Base-by-base conservation (phyloP, 1,139 yeast species). In the Candida mesenterica region DNA sequence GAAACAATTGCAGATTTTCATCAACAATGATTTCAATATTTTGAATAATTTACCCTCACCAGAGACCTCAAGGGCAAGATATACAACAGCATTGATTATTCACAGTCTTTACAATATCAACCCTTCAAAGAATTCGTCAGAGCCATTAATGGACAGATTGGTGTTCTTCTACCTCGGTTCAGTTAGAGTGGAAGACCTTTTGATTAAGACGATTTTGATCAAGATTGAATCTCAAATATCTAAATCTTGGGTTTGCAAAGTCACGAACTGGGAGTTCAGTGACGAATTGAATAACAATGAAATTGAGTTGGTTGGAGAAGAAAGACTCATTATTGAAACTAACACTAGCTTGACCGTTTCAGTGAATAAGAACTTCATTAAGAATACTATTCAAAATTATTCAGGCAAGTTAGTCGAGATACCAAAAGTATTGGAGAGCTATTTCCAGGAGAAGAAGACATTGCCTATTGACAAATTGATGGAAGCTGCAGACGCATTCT, bases 261-360 rank as follows among this genome's bases (percentile, higher is more conserved):
- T 85, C 8, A 62, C 70, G 30, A 65, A 72, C 28, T 87, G 95
- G 95, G 89, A 83, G 34, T 72, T 82, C 34, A 55, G 75, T 19
- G 68, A 67, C 30, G 68, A 64, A 15, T 46, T 64, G 30, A 55
- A 59, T 7, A 62, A 57, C 27, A 61, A 59, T 10, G 79, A 74
- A 15, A 43, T 62, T 15, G 78, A 72, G 7, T 46, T 68, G 22
- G 59, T 68, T 12, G 75, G 73, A 3, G 68, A 57, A 32, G 54
- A 56, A 52, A 41, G 70, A 63, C 50, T 85, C 18, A 62, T 84
- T 32, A 59, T 63, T 14, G 65, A 66, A 32, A 72, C 75, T 33
- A 75, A 69, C 9, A 36, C 50, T 24, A 78, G 77, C 1, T 58
- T 81, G 19, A 70, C 74, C 4, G 72, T 87, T 3, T 70, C 76